Conservation (phyloP, 2,329 filamentous ascomycete genomes). For the Hypoxylon rubiginosum region DNA sequence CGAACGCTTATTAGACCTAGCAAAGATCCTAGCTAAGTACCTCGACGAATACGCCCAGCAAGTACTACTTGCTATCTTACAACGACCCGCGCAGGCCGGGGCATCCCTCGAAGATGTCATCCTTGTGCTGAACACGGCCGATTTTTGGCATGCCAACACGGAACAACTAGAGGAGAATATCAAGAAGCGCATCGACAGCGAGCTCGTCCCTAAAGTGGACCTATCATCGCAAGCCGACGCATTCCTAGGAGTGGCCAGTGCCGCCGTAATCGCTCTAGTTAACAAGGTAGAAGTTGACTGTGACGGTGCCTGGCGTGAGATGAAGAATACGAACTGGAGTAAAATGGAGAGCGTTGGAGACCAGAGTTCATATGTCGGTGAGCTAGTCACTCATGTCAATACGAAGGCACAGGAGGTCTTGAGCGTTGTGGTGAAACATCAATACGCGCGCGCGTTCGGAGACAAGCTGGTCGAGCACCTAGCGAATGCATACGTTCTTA, state of each 20-base stretch:
- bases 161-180: slow-evolving; percentile 96
- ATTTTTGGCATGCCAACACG: slow-evolving; percentile 96
- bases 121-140: slow-evolving; percentile 92
- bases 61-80: slow-evolving; percentile 81
- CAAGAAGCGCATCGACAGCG: slow-evolving; percentile 87
- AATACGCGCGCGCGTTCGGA: slow-evolving; percentile 94
- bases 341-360: slow-evolving; percentile 94
- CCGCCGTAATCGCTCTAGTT: slow-evolving; percentile 86
- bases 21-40: slow-evolving; percentile 89
- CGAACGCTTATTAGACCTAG: slow-evolving; percentile 85
- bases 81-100: slow-evolving; percentile 66
- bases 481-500: slow-evolving; percentile 82
- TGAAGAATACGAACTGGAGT: slow-evolving; percentile 96
- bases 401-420: slow-evolving; percentile 80
- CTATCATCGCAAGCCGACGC: slow-evolving; percentile 93
- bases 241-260: slow-evolving; percentile 94
- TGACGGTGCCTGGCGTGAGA: slow-evolving; percentile 93
- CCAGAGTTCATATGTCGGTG: slow-evolving; percentile 90
- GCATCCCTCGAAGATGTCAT: slow-evolving; percentile 80
- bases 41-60: slow-evolving; percentile 96
- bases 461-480: slow-evolving; percentile 95
- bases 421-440: slow-evolving; percentile 83
- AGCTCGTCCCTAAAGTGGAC: slow-evolving; percentile 82
- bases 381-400: slow-evolving; percentile 81
- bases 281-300: slow-evolving; percentile 85